Percentiles rank a stretch among this genome's conserved stretches.
phyloP scores from a whole-genome alignment of 2,329 filamentous ascomycete species.

The Aspergillus unguis region DNA sequence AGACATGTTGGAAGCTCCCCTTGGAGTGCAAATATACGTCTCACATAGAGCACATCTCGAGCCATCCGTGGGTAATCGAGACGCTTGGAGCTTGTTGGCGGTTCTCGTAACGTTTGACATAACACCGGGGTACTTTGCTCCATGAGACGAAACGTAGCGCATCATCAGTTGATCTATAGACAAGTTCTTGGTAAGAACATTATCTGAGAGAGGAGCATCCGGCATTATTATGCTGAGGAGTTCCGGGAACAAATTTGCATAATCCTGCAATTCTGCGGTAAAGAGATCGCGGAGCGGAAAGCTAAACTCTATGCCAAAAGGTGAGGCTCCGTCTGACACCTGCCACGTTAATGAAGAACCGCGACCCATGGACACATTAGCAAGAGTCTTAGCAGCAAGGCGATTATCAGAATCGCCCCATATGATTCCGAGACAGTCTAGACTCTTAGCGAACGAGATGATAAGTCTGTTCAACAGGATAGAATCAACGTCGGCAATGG shows the following conservation, averaged over 20 bases:
- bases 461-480: constrained; percentile 71
- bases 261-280: constrained; percentile 72
- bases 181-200: constrained; percentile 52
- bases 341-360: constrained; percentile 81
- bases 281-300: constrained; percentile 84
- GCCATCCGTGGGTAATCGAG: constrained; percentile 30
- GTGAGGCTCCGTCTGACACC: constrained; percentile 68
- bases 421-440: constrained; percentile 66
- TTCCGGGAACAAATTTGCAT: constrained; percentile 54
- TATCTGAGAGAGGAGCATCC: constrained; percentile 36
- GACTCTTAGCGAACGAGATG: constrained; percentile 58
- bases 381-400: constrained; percentile 78
- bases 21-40: constrained; percentile 61
- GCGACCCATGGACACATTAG: constrained; percentile 86
- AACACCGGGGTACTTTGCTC: constrained; percentile 81
- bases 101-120: constrained; percentile 95
- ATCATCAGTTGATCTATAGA: constrained; percentile 90
- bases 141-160: constrained; percentile 83
- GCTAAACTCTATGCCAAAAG: constrained; percentile 60
- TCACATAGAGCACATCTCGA: constrained; percentile 64
- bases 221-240: constrained; percentile 50
- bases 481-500: constrained; percentile 68
- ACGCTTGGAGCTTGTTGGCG: constrained; percentile 68
- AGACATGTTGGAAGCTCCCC: constrained; percentile 50
- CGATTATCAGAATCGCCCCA: constrained; percentile 84